Percentiles rank a stretch among this genome's conserved stretches.
Evolutionary conservation across 768 basidiomycete genomes (phyloP).

Genomic region (Amanita subjunquillea): DNA sequence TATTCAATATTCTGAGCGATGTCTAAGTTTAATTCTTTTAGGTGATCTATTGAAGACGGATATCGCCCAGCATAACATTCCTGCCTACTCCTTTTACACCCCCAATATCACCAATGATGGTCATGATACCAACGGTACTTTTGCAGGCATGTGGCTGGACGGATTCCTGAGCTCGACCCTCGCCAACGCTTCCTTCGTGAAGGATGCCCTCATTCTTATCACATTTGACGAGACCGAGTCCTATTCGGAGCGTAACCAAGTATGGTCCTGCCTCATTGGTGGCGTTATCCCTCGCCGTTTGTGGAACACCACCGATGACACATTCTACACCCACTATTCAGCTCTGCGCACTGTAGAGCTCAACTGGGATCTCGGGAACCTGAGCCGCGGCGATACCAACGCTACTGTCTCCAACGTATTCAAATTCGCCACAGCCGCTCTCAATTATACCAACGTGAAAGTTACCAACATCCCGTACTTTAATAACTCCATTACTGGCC

Average conservation of each 20-base stretch:
- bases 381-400: slow-evolving; percentile 50
- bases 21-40: background rate
- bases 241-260: slow-evolving; percentile 32
- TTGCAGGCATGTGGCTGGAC: slow-evolving; percentile 31
- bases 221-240: slow-evolving; percentile 52
- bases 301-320: slow-evolving; percentile 35
- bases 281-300: slow-evolving; percentile 31
- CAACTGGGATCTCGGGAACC: slow-evolving; percentile 53
- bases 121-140: slow-evolving; percentile 49
- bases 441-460: background rate
- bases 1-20: no score
- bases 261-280: slow-evolving; percentile 32
- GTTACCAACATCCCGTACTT: background rate
- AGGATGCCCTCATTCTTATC: slow-evolving; percentile 44
- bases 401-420: slow-evolving; percentile 34
- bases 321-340: slow-evolving; percentile 57
- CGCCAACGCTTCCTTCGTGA: slow-evolving; percentile 33
- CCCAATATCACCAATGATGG: slow-evolving; percentile 54
- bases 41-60: slow-evolving; percentile 32
- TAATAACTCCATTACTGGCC: background rate
- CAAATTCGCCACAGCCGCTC: slow-evolving; percentile 28
- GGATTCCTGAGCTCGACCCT: slow-evolving; percentile 47
- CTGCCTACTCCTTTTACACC: slow-evolving; percentile 54
- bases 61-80: slow-evolving; percentile 34
- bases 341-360: slow-evolving; percentile 42